Evolutionary conservation across 805 yeast genomes (phyloP).

Genomic region (Spathaspora girioi): DNA sequence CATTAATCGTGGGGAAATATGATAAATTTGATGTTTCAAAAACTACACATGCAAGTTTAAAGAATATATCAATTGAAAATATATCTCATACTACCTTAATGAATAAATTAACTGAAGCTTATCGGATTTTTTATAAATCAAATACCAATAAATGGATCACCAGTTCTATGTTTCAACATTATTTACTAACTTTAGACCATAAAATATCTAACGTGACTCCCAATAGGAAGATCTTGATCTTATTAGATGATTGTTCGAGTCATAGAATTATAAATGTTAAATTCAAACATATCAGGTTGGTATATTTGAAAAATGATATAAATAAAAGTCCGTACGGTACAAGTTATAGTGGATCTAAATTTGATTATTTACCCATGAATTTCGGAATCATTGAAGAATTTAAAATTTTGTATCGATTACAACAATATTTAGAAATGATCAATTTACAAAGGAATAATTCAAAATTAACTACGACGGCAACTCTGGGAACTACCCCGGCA

Average conservation of each 20-base stretch:
- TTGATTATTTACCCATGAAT: constrained; percentile 57
- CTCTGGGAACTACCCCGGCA: not conserved
- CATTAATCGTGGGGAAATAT: constrained; percentile 57
- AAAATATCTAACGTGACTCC: constrained; percentile 43
- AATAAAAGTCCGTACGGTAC: constrained; percentile 33
- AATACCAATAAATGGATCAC: constrained; percentile 64
- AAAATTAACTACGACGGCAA: not conserved
- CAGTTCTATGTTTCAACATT: constrained; percentile 58
- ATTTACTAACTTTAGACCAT: constrained; percentile 58
- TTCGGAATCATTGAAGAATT: constrained; percentile 65
- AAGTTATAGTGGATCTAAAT: constrained; percentile 40
- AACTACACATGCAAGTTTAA: constrained; percentile 20
- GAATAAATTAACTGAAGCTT: constrained; percentile 47
- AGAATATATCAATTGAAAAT: constrained; percentile 9
- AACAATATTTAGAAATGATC: constrained; percentile 50
- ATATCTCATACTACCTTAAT: constrained; percentile 14
- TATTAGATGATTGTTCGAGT: constrained; percentile 60
- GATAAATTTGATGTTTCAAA: constrained; percentile 40
- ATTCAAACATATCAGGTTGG: constrained; percentile 31
- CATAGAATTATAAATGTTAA: constrained; percentile 49
- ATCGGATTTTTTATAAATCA: constrained; percentile 53
- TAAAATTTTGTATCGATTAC: constrained; percentile 53
- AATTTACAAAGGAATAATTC: constrained; percentile 22
- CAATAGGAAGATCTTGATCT: constrained; percentile 47
- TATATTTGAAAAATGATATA: constrained; percentile 36